Base-by-base conservation (phyloP, 2,329 filamentous ascomycete genomes). In the Hypoxylon sp. region DNA sequence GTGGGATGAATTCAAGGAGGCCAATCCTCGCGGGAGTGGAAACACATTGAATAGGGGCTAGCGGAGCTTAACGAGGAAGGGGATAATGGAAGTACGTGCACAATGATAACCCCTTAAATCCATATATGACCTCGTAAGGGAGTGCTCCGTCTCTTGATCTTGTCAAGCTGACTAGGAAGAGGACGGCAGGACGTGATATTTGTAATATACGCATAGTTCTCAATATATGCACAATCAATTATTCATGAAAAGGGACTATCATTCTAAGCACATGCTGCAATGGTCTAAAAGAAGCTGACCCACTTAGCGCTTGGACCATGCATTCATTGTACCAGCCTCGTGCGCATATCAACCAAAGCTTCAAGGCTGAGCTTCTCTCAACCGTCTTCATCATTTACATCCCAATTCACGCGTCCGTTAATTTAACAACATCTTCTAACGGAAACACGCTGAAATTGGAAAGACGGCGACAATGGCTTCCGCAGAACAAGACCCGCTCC, bases 1-100 rank as follows among this genome's bases (percentile, higher is more conserved):
- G 67, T 99, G 96, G 96, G 96, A 99, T 80, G 95, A 99, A 77
- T 99, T 91, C 77, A 91, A 87, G 25, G 96, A 99, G 79, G 89
- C 91, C 2, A 98, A 99, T 77, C 92, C 93, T 1, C 93, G 91
- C 77, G 93, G 93, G 0, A 88, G 90, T 36, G 93, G 93, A 3
- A 97, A 97, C 77, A 96, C 93, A 1, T 80, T 96, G 68, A 96
- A 97, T 79, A 89, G 91, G 82, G 93, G 93, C 19, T 79, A 70
- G 41, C 2, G 11, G 7, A 46, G 46, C 14, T 11, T 23, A 48
- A 57, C 14, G 10, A 13, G 25, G 9, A 38, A 38, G 21, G 10
- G n/a, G n/a, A 17, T 49, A 32, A 17, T 53, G 21, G 50, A 34
- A 61, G 19, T 38, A 56, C n/a, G 34, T 17, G 6, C 10, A 45